phyloP scores from a whole-genome alignment of 2,329 filamentous ascomycete genomes.

The Scorias spongiosa region DNA sequence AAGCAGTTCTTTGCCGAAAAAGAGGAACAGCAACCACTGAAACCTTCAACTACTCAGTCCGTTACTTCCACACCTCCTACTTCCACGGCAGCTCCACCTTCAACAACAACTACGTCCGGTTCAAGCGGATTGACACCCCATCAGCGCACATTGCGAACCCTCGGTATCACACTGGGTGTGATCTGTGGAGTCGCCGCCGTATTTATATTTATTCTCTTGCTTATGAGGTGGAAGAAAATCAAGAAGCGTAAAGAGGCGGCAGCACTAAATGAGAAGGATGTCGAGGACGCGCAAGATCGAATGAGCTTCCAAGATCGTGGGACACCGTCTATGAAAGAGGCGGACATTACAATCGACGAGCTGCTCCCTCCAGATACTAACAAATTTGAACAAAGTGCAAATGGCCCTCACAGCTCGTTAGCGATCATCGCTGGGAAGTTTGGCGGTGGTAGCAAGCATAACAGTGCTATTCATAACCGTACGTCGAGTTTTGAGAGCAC shows the following conservation, averaged over 20 bases:
- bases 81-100: conserved; percentile 17
- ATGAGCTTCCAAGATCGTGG: conserved; percentile 37
- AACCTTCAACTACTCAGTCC: conserved; percentile 11
- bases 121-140: conserved; percentile 1
- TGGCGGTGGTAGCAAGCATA: conserved; percentile 30
- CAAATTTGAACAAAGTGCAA: conserved; percentile 4
- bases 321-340: conserved; percentile 37
- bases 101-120: conserved; percentile 11
- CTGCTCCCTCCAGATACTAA: conserved; percentile 11
- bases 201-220: conserved; percentile 55
- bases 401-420: conserved; percentile 23
- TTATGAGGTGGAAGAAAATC: conserved; percentile 45
- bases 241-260: conserved; percentile 34
- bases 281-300: conserved; percentile 20
- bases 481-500: conserved; percentile 45
- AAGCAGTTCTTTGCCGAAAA: conserved; percentile 43
- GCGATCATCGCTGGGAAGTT: conserved; percentile 42
- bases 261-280: conserved; percentile 28
- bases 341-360: conserved; percentile 26
- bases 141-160: conserved; percentile 41
- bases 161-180: conserved; percentile 72
- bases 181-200: conserved; percentile 59
- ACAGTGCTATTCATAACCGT: conserved; percentile 27
- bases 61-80: conserved; percentile 15
- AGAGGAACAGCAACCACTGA: conserved; percentile 18